Evolutionary conservation across 805 yeast species (phyloP), one percentile per base, ranked within the genome.

Genomic region (Wickerhamomyces silvicola): DNA sequence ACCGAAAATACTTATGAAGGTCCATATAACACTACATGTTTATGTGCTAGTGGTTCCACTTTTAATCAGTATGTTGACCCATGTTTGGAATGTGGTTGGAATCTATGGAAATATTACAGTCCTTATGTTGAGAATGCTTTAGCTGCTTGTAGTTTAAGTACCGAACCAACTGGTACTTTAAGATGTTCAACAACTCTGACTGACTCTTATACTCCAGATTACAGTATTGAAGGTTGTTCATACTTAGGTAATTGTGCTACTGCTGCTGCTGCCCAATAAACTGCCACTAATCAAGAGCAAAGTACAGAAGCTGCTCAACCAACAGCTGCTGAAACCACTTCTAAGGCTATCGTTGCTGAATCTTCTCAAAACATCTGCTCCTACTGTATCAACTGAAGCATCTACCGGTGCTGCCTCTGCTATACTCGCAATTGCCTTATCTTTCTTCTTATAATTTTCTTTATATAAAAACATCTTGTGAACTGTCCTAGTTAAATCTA

Each of bases 41-140:
- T 42, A 24, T 50, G 55, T 41, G 40, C 32, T 22, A 17, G 23
- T 10, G 43, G 28, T n/a, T 25, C 45, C 9, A 22, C 31, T 18
- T 50, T 46, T 36, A 43, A 31, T 23, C 13, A n/a, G 4, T 27
- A 33, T 18, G 43, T 42, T 15, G 43, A 41, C 10, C 46, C 35
- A 6, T 58, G 63, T 45, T 38, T 57, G 25, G 54, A 50, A 20
- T 58, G 63, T 47, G 63, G 62, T 28, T 57, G 61, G 62, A 53
- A 60, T 39, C 35, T 58, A 29, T 57, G 56, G 57, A 30, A 39
- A n/a, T 51, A 54, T 33, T 57, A 57, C 37, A 50, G 49, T 16
- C 14, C 33, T 1, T 54, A 35, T 39, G 39, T 58, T 24, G 29
- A 46, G 2, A 32, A 41, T 16, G 51, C 58, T 11, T 37, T 56